Conservation (phyloP, 495 filamentous ascomycete species). For the Pyrenula massariospora region DNA sequence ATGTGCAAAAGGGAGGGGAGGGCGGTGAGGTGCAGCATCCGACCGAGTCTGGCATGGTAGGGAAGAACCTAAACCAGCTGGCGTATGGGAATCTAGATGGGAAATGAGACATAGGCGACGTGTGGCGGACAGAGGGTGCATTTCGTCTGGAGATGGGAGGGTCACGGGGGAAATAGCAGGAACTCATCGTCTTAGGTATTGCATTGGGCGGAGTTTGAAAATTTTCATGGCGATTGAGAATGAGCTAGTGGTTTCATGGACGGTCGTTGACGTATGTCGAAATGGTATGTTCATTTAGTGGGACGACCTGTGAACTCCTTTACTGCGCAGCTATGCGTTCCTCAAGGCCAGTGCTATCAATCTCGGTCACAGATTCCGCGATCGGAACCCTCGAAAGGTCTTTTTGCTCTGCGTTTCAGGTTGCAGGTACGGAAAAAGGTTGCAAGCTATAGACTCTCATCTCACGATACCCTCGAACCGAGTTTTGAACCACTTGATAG, state of each 20-base stretch:
- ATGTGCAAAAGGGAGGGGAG: slow-evolving; percentile 5
- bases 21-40: not conserved
- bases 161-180: not conserved
- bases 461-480: slow-evolving; percentile 97
- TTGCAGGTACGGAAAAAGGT: too few species aligned
- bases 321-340: too few species aligned
- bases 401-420: too few species aligned
- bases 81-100: slow-evolving; percentile 3
- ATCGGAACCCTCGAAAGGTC: too few species aligned
- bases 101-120: not conserved
- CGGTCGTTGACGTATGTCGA: too few species aligned
- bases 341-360: too few species aligned
- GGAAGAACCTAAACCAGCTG: slow-evolving; percentile 2
- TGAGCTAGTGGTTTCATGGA: not conserved
- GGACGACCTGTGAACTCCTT: too few species aligned
- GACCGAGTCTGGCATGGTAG: not conserved
- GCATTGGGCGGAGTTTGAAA: slow-evolving; percentile 1
- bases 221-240: not conserved
- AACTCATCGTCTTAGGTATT: not conserved
- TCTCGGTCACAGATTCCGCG: too few species aligned
- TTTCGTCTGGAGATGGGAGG: not conserved
- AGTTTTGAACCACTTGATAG: slow-evolving; percentile 99
- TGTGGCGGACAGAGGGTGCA: not conserved
- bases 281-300: too few species aligned
- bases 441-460: too few species aligned